Base-by-base conservation (phyloP, 257 asterid species). In the Scutellaria minor region DNA sequence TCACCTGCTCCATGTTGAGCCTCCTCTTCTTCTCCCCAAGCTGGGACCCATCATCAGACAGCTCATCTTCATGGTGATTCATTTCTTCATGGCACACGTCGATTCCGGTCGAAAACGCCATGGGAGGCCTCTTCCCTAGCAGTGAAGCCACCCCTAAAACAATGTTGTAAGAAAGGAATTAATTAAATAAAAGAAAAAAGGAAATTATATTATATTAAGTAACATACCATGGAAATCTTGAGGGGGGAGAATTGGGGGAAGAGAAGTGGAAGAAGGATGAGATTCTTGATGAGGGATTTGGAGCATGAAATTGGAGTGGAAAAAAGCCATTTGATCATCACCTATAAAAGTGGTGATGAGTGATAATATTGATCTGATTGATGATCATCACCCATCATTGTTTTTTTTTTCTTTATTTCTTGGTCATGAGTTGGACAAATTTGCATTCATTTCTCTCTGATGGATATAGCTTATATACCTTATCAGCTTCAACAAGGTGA, bases 291-390 rank as follows among this genome's bases (percentile, higher is more conserved):
- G 92, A 51, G 90, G 72, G 71, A 85, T 81, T 83, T 90, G 96
- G 57, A 90, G 80, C 96, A 92, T 85, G 75, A 90, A 92, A 83
- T 89, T 90, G 65, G 98, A 54, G 71, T 90, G 93, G 75, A 85
- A 89, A 74, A 88, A 92, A 53, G 86, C 93, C 98, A 92, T 92
- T 75, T 83, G 78, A 50, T 71, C 66, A 78, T 31, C 24, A 58
- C 44, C 41, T 57, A 20, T 37, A 13, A 37, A 22, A 37, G 9
- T 57, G 12, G 9, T 27, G 12, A 57, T n/a, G 65, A 71, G 52
- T 31, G 14, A 18, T 56, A 31, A 31, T 2, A 2, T 31, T 31
- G 37, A 31, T 31, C 37, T 31, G 37, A 2, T 31, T 3, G 76
- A 72, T 3, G 76, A 72, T 48, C 71, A 22, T 37, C 50, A 14